These are phyloP conservation scores for Ascosphaera aggregata DNA, from an alignment of 2,329 filamentous ascomycete genomes.

Conservation along the genomic window DNA sequence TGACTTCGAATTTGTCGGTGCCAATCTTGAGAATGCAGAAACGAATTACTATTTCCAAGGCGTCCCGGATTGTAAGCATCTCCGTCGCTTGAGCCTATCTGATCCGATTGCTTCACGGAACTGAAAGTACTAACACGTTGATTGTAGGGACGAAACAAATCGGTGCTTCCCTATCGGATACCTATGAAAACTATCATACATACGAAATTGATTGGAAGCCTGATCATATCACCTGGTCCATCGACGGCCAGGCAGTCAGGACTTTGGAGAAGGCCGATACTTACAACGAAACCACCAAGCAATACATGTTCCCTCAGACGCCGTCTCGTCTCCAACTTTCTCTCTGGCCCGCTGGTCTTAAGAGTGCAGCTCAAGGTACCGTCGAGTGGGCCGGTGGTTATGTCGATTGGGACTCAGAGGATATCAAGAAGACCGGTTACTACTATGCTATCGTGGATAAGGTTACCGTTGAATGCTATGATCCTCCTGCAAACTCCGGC, in stretches of 20 bases:
- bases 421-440: slow-evolving; percentile 68
- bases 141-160: not conserved
- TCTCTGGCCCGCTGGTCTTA: slow-evolving; percentile 78
- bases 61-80: slow-evolving; percentile 20
- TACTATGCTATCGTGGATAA: slow-evolving; percentile 64
- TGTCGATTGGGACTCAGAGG: slow-evolving; percentile 63
- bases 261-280: slow-evolving; percentile 54
- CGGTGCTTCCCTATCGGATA: slow-evolving; percentile 29
- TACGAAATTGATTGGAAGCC: slow-evolving; percentile 90
- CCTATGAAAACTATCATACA: slow-evolving; percentile 56
- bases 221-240: slow-evolving; percentile 62
- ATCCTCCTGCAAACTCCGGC: slow-evolving; percentile 48
- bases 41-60: slow-evolving; percentile 97
- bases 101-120: not conserved
- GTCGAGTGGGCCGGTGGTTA: slow-evolving; percentile 76
- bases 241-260: slow-evolving; percentile 60
- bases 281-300: slow-evolving; percentile 62
- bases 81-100: not conserved
- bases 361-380: slow-evolving; percentile 59
- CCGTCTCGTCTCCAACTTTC: slow-evolving; percentile 80
- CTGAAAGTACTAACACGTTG: not conserved
- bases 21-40: slow-evolving; percentile 53
- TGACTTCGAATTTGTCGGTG: slow-evolving; percentile 85
- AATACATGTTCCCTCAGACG: slow-evolving; percentile 77
- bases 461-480: slow-evolving; percentile 69